Base-by-base conservation (phyloP, 2,329 filamentous ascomycete species). In the Sarocladium brachiariae region DNA sequence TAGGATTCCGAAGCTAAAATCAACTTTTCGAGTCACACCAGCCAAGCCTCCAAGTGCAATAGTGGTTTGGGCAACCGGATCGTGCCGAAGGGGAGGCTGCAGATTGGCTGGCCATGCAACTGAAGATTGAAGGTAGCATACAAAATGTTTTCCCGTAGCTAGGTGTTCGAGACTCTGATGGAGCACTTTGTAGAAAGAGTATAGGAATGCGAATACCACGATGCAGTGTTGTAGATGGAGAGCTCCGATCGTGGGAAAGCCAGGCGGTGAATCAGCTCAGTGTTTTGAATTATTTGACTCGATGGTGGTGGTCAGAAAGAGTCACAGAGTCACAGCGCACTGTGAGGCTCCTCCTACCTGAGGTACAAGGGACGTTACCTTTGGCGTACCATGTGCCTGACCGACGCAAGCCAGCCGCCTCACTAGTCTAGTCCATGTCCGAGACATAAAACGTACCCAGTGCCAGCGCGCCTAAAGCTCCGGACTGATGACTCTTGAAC, bases 41-140 rank as follows among this genome's bases (percentile, higher is more conserved):
- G 16, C 24, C 19, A 27, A 14, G 39, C 21, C 7, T 3, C 6
- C 16, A 10, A 23, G 39, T 19, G 39, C 39, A 4, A 11, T 6
- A 27, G 6, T 25, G 10, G 39, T 19, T 43, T n/a, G n/a, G 39
- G 39, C 39, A 10, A 43, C 16, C 39, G 39, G 39, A 43, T 43
- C 39, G 39, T 43, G 39, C 39, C 39, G 39, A 11, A 16, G 39
- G 39, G 39, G n/a, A 43, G 39, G 39, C 39, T 43, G 21, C 39
- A 43, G 39, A 43, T 43, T 43, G 39, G 39, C 39, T 43, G 39
- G 39, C 21, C 11, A n/a, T n/a, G n/a, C n/a, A n/a, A n/a, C n/a
- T n/a, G n/a, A n/a, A n/a, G n/a, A n/a, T n/a, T n/a, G n/a, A n/a
- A n/a, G n/a, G n/a, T n/a, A n/a, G n/a, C n/a, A 7, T 19, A 8